phyloP scores from a whole-genome alignment of 345 rosid genomes.

The Eucalyptus melliodora region DNA sequence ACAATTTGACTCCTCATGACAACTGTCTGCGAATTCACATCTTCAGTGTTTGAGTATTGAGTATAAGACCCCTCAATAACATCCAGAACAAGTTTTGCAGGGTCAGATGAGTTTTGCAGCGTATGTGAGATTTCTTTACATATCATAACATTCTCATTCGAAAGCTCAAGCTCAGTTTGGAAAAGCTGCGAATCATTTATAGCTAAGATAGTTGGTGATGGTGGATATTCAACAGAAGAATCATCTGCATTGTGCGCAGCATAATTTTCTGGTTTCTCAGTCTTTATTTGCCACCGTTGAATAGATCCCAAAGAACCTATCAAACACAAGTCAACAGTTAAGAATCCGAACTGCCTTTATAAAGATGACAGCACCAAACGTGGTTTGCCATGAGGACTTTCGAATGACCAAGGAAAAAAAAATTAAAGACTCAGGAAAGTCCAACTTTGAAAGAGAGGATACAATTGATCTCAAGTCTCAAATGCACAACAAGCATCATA shows the following conservation, averaged over 20 bases:
- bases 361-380: background rate
- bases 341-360: background rate
- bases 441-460: background rate
- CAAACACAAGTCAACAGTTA: background rate
- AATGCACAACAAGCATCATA: background rate
- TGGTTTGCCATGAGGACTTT: background rate
- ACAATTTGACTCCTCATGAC: background rate
- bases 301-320: background rate
- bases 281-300: background rate
- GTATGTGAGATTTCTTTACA: slow-evolving; percentile 1
- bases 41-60: background rate
- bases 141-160: slow-evolving; percentile 7
- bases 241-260: background rate
- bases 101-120: slow-evolving; percentile 18
- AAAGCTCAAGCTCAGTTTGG: background rate
- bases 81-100: slow-evolving; percentile 40
- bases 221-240: background rate
- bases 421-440: background rate
- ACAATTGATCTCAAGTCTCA: background rate
- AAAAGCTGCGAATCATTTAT: background rate
- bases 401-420: background rate
- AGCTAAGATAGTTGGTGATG: background rate
- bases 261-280: slow-evolving; percentile 9
- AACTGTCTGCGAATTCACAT: background rate
- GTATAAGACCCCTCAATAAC: slow-evolving; percentile 18